Base-by-base conservation (phyloP, 1,284 basidiomycete genomes). In the Limonomyces culmigenus region DNA sequence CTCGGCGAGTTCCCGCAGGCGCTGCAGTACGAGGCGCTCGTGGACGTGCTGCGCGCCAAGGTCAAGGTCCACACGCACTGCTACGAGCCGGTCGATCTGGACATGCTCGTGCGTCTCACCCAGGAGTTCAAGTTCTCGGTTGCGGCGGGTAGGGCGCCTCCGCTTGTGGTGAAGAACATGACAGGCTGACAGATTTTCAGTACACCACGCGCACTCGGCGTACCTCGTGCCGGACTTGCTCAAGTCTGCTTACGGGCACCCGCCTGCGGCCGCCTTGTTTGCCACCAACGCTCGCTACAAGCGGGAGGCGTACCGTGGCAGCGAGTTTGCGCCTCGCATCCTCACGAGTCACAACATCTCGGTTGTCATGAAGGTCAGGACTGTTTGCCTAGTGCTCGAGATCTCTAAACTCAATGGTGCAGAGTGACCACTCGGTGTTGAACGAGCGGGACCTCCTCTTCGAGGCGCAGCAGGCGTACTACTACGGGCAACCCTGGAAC, bases 61-160 rank as follows among this genome's bases (percentile, higher is more conserved):
- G 57, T 75, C 42, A 76, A 76, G 58, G 61, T 72, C 4, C 63
- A 71, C 31, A 60, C 65, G 5, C 80, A 86, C 49, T 85, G 79
- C 42, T 85, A 87, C 43, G 78, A 84, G 53, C 71, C 80, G 0
- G 74, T 79, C 15, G 87, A 92, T 48, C 53, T 91, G 19, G 83
- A 87, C 47, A 67, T 60, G 30, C 56, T 79, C 34, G 67, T 78
- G 39, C 58, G 75, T 48, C 75, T 77, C n/a, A 27, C 51, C 3
- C 54, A 55, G 33, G 54, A 75, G 48, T 75, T 73, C 54, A 45
- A 63, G 36, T 70, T 69, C 49, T 55, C 57, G 13, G 54, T 67
- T 33, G 56, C 63, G 11, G 23, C 23, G 23, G n/a, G 25, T 27
- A 27, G n/a, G 25, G 55, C 56, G 11, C 32, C 50, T 46, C 23